phyloP scores from a whole-genome alignment of 2,329 filamentous ascomycete genomes.

The Neofusicoccum ribis region DNA sequence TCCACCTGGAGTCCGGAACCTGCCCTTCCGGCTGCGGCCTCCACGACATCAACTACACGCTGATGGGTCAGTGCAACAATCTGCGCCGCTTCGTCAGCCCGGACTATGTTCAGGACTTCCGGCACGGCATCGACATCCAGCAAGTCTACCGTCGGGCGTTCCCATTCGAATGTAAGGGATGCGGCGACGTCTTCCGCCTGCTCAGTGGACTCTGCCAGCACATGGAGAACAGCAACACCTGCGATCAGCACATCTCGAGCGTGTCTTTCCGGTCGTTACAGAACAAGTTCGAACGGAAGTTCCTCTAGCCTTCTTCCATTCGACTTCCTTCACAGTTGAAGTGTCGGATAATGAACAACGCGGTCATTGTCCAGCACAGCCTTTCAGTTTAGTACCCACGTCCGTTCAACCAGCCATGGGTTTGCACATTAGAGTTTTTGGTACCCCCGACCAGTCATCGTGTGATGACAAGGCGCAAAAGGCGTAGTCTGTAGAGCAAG shows the following conservation, averaged over 20 bases:
- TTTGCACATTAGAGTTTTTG: too few species aligned
- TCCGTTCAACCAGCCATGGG: too few species aligned
- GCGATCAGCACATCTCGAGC: not conserved
- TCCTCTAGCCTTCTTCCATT: not conserved
- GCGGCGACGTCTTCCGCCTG: not conserved
- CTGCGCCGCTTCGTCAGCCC: not conserved
- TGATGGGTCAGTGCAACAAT: not conserved
- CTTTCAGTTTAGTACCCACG: too few species aligned
- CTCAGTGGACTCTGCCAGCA: slow-evolving; percentile 11
- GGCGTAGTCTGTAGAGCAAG: too few species aligned
- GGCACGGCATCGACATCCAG: not conserved
- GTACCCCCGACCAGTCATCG: too few species aligned
- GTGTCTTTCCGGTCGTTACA: not conserved
- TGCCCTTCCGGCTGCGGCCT: slow-evolving; percentile 3
- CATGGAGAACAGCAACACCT: not conserved
- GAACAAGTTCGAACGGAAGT: not conserved
- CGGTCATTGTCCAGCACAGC: too few species aligned
- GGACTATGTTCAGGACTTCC: not conserved
- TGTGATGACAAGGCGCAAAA: too few species aligned
- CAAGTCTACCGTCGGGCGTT: not conserved
- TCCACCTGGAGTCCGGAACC: slow-evolving; percentile 4
- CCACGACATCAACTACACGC: not conserved
- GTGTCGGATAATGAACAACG: too few species aligned
- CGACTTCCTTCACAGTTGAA: too few species aligned
- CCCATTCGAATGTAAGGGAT: not conserved